Evolutionary conservation across 78 protist genomes (phyloP), one percentile per base, ranked within the genome.

Genomic region (Mastigamoeba balamuthi): DNA sequence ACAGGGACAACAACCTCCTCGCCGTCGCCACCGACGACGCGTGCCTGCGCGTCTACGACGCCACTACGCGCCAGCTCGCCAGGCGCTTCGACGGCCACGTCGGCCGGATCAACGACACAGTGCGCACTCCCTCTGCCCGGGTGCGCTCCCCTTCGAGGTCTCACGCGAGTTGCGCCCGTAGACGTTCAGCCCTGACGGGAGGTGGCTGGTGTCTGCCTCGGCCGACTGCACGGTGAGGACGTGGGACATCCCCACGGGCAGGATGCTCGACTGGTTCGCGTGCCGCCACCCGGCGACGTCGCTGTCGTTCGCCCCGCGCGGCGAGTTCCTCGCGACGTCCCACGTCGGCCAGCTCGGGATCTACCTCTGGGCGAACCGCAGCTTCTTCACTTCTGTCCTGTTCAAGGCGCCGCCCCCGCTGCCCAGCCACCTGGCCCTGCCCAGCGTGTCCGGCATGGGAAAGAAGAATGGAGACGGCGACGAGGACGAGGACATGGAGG

Each of bases 211-310:
- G 1, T 29, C 73, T 4, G 58, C 87, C 1, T 25, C 63, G 1
- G 72, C 29, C 37, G 85, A 83, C 35, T 28, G 40, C 5, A 35
- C 63, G 27, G 0, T 86, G 4, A 75, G 86, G 7, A 48, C 73
- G 29, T 78, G 76, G 33, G 87, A 87, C 74, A 44, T 87, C 9
- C 84, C 91, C 35, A 35, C 87, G 4, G 78, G 76, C 35, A 66
- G 40, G 33, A n/a, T 82, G 52, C 27, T 87, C n/a, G 91, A 87
- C 78, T 75, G 80, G 87, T 79, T 87, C 80, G 23, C 23, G 30
- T 30, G 48, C 27, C 74, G 40, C 35, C 44, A 43, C 36, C 77
- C 84, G 6, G 78, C 76, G 4, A 76, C 84, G 3, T 65, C 83
- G 17, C 1, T 87, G 28, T 0, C 71, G 5, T 82, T 82, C 74